Evolutionary conservation across 2,329 filamentous ascomycete species (phyloP), one percentile per base, ranked within the genome.

Genomic region (Sordariomycetes sp.): DNA sequence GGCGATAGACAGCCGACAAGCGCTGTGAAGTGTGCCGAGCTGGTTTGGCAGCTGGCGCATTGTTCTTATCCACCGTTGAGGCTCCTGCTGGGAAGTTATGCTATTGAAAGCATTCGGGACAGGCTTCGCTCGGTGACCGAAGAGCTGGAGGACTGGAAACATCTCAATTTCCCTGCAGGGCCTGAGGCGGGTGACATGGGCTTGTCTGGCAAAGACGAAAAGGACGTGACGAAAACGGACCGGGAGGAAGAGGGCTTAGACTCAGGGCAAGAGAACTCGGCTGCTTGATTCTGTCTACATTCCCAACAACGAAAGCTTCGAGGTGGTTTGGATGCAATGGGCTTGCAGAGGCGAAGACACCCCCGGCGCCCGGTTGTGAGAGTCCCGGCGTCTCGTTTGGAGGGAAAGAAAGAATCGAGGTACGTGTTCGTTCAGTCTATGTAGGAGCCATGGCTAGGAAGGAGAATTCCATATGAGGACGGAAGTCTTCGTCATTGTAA

Each of bases 91-190:
- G 94, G 94, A 0, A 95, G 86, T 63, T 97, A 96, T 73, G 93
- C 94, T 1, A 93, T 97, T 43, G 93, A 99, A 71, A 97, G 92
- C 70, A 95, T 97, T 55, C 79, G 94, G 18, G 94, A 99, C 73
- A 80, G 93, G 22, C 73, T 97, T 67, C 82, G 90, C 63, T 93
- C 88, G 61, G 90, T 97, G 48, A 97, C 92, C 14, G 94, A 97
- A 71, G 94, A 99, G 75, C 82, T 95, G 63, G 90, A 95, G 72
- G 90, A 95, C 68, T 96, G 90, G 90, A 94, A 92, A 66, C 87
- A 93, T 68, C 75, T 95, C 34, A 89, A 89, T 69, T 92, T 60
- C 54, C 61, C 61, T 5, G 52, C 60, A 18, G 50, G 55, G n/a
- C 56, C 58, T 16, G 60, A 60, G 20, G 58, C 57, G 20, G 59